Percentiles rank a stretch among this genome's conserved stretches.
Conservation (phyloP, 2,329 filamentous ascomycete genomes). For the Juglanconis juglandina region DNA sequence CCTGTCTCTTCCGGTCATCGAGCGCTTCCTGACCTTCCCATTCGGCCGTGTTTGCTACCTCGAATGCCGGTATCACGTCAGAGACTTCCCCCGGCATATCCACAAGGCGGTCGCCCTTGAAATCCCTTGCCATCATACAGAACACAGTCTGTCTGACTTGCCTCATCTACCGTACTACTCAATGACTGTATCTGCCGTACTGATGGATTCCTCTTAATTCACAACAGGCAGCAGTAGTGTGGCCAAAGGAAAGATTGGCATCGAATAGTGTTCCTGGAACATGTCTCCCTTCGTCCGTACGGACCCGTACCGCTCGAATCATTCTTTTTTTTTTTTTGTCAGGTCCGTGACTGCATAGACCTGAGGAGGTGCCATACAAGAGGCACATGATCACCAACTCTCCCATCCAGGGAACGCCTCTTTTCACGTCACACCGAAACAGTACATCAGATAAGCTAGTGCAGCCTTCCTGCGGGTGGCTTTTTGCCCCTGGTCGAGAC, state of each 20-base stretch:
- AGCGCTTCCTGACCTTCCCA: too few species aligned
- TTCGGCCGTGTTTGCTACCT: not conserved
- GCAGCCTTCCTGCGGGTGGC: not conserved
- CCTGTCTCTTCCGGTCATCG: too few species aligned
- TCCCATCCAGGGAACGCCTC: not conserved
- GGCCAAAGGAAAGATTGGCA: too few species aligned
- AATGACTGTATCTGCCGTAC: not conserved
- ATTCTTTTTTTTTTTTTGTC: not conserved
- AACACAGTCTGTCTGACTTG: not conserved
- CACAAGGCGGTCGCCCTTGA: not conserved
- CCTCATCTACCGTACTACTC: not conserved
- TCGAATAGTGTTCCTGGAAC: too few species aligned
- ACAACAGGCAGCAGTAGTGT: too few species aligned
- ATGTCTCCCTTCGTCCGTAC: too few species aligned
- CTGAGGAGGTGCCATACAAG: not conserved
- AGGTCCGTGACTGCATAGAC: not conserved
- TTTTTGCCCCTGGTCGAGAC: not conserved
- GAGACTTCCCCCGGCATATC: conserved; percentile 1
- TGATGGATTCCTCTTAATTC: too few species aligned
- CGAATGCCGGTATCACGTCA: not conserved
- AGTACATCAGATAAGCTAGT: conserved; percentile 6
- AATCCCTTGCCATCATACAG: not conserved
- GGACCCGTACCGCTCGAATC: not conserved
- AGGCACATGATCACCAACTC: not conserved
- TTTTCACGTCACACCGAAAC: not conserved